Conservation (phyloP, 1,139 yeast genomes). For the Protomyces macrosporus region DNA sequence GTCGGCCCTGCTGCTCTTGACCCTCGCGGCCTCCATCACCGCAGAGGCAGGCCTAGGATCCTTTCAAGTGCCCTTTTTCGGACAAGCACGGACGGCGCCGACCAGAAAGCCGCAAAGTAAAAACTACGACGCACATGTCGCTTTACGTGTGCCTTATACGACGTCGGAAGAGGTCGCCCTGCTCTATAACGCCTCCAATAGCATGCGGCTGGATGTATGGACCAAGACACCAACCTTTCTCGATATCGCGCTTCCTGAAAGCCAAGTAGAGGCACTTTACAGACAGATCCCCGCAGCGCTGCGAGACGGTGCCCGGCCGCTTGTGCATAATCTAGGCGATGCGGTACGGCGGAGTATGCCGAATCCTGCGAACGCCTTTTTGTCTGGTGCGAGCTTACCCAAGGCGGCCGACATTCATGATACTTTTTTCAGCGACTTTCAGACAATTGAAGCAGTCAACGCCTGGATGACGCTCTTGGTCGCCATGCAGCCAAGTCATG, state of each 20-base stretch:
- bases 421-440: slow-evolving; percentile 62
- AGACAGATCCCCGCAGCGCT: background rate
- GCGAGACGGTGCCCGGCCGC: background rate
- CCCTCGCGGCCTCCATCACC: background rate
- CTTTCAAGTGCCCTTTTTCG: background rate
- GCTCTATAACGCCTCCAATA: slow-evolving; percentile 36
- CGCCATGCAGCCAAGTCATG: slow-evolving; percentile 54
- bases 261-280: slow-evolving; percentile 6
- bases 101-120: background rate
- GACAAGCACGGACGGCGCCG: background rate
- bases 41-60: background rate
- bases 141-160: slow-evolving; percentile 46
- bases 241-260: slow-evolving; percentile 36
- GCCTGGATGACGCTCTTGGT: slow-evolving; percentile 60
- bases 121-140: slow-evolving; percentile 47
- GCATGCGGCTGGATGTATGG: slow-evolving; percentile 42
- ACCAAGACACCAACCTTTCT: slow-evolving; percentile 33
- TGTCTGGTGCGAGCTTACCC: background rate
- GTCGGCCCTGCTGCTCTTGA: background rate
- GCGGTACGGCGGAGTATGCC: slow-evolving; percentile 3
- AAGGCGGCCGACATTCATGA: slow-evolving; percentile 27
- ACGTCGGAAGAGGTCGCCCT: slow-evolving; percentile 34
- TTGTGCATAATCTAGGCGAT: background rate
- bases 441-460: slow-evolving; percentile 63
- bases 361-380: slow-evolving; percentile 1